phyloP scores from a whole-genome alignment of 73 alveolate species.

The Loxodes magnus region DNA sequence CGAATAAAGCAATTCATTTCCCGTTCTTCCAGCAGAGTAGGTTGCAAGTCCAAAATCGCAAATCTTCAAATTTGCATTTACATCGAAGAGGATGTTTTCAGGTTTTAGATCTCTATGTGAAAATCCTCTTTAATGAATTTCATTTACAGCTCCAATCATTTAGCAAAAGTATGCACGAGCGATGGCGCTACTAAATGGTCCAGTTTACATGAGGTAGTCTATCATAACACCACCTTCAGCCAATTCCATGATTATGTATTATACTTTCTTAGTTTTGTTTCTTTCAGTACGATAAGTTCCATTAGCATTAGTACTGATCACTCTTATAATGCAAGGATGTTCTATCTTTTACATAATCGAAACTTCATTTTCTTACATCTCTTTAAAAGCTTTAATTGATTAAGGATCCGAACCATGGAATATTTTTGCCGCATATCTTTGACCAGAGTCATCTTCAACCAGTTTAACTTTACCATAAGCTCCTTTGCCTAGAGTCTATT shows the following conservation, averaged over 20 bases:
- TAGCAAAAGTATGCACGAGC: background rate
- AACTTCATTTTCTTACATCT: too few relatives aligned
- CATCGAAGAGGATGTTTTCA: slow-evolving; percentile 35
- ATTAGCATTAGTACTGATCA: too few relatives aligned
- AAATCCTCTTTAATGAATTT: slow-evolving; percentile 10
- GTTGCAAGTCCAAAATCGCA: slow-evolving; percentile 27
- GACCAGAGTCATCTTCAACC: slow-evolving; percentile 4
- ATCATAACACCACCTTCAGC: too few relatives aligned
- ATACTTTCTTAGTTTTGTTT: too few relatives aligned
- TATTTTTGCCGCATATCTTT: slow-evolving; percentile 10
- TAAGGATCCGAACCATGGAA: too few relatives aligned
- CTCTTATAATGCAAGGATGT: too few relatives aligned
- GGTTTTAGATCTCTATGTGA: slow-evolving; percentile 47
- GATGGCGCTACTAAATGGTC: too few relatives aligned
- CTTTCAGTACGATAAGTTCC: too few relatives aligned
- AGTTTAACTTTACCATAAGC: background rate
- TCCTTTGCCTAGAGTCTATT: slow-evolving; percentile 1
- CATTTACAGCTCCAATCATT: slow-evolving; percentile 5
- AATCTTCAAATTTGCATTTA: slow-evolving; percentile 11
- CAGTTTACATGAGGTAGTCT: too few relatives aligned
- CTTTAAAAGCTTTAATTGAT: too few relatives aligned
- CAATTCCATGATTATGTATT: too few relatives aligned
- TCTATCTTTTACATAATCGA: too few relatives aligned
- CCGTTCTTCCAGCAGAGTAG: background rate
- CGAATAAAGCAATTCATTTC: slow-evolving; percentile 20